A percentile compares a stretch with the other conserved stretches of the same genome.
phyloP scores from a whole-genome alignment of 2,329 filamentous ascomycete species.

The Emergomyces pasteurianus region DNA sequence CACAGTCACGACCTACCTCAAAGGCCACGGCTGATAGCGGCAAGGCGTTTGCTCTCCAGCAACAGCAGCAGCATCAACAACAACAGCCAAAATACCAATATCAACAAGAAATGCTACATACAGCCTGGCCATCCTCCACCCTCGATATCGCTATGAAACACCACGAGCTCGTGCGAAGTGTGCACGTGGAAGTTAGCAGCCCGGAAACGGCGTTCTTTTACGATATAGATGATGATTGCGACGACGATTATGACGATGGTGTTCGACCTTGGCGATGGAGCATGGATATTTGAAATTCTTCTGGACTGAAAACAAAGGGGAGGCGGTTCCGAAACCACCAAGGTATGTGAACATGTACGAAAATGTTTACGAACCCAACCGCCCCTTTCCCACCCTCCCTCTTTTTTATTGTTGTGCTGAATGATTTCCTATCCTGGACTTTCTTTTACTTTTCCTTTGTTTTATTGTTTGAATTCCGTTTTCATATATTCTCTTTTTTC shows the following conservation, averaged over 20 bases:
- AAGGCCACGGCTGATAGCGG: conserved; percentile 23
- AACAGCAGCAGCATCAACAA: conserved; percentile 3
- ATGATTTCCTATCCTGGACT: not conserved
- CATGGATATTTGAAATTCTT: conserved; percentile 28
- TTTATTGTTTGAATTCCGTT: not conserved
- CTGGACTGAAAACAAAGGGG: too few relatives aligned
- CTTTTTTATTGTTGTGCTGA: not conserved
- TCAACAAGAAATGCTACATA: not conserved
- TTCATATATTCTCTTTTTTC: not conserved
- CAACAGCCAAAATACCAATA: not conserved
- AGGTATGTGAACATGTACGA: too few relatives aligned
- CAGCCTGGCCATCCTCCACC: conserved; percentile 5
- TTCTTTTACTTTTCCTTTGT: not conserved
- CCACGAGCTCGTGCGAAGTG: conserved; percentile 20
- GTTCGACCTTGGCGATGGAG: conserved; percentile 32
- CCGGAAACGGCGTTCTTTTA: not conserved
- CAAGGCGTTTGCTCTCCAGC: conserved; percentile 13
- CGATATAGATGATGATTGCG: not conserved
- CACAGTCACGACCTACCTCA: conserved; percentile 23
- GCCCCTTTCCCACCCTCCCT: too few relatives aligned
- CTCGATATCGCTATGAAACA: conserved; percentile 14
- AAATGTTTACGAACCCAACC: not conserved
- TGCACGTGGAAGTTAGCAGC: conserved; percentile 25
- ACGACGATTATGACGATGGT: conserved; percentile 14
- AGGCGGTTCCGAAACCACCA: too few relatives aligned